A percentile compares a stretch with the other conserved stretches of the same genome.
Conservation (phyloP, 805 yeast genomes). For the Myxozyma sirexii region DNA sequence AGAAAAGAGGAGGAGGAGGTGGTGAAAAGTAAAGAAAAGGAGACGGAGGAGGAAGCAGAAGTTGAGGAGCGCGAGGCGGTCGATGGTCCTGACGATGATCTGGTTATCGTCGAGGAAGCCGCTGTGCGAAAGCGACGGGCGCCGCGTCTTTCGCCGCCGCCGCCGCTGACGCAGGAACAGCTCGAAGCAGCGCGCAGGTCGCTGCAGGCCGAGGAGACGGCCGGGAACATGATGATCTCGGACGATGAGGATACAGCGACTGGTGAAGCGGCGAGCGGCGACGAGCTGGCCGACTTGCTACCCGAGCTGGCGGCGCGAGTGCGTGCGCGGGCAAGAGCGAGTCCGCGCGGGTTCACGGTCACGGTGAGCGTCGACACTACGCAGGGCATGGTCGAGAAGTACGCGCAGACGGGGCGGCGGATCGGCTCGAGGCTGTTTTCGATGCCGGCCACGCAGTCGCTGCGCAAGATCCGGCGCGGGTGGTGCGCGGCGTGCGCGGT, state of each 20-base stretch:
- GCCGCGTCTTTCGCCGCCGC: constrained; percentile 23
- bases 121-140: background rate
- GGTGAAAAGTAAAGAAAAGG: background rate
- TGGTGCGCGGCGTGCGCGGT: constrained; percentile 16
- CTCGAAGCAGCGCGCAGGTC: constrained; percentile 6
- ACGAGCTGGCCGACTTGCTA: constrained; percentile 6
- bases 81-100: no score
- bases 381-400: background rate
- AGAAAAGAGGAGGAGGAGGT: background rate
- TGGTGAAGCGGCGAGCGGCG: background rate
- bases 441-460: constrained; percentile 9
- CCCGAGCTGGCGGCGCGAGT: constrained; percentile 31
- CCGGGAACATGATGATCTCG: background rate
- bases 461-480: constrained; percentile 14
- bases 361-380: constrained; percentile 6
- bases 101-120: no score
- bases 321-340: constrained; percentile 6
- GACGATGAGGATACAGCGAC: constrained; percentile 9
- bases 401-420: background rate
- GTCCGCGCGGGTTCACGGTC: background rate
- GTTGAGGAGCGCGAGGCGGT: no score
- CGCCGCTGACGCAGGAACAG: constrained; percentile 13
- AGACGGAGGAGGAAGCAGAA: background rate
- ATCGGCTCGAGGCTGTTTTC: constrained; percentile 2
- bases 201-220: no score